Evolutionary conservation across 768 basidiomycete genomes (phyloP), one percentile per base, ranked within the genome.

Genomic region (Rhodotorula sphaerocarpa): DNA sequence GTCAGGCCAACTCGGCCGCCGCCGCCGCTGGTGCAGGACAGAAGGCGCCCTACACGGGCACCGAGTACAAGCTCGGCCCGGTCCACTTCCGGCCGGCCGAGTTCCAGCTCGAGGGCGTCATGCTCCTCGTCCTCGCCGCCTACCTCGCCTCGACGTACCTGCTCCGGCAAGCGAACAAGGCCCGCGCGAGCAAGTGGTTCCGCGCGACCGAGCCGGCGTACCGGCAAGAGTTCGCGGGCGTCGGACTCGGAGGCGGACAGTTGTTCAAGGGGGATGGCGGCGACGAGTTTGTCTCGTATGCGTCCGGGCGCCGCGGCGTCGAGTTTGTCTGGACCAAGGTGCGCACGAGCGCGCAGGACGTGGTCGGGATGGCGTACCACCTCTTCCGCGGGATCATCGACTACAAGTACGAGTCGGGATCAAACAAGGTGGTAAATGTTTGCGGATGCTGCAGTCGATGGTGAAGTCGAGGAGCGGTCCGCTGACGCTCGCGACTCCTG

Each of bases 211-310:
- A 59, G 28, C 9, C 5, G 0, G 25, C 25, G 1, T 34, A 36
- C 33, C 31, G 55, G 7, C 14, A 18, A 12, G 62, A 68, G 52
- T 68, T 68, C 42, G 58, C 66, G 3, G 58, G 55, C 4, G 61
- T 63, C n/a, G 66, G 66, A 7, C 44, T 64, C 46, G 62, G 56
- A 3, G n/a, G 25, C 21, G 46, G 54, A 14, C 25, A 43, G 21
- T 44, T 61, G 31, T 66, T 41, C 20, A 45, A 34, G 20, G 21
- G 9, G 5, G 62, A 68, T 18, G 62, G 62, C 21, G 59, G 59
- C 5, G 66, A 63, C 47, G 66, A 68, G 55, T 60, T 36, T 30
- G 42, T 61, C 9, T 15, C 25, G 7, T 68, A 63, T 23, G 58
- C 51, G 23, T 44, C 62, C 7, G 66, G 66, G 1, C 34, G 66